Evolutionary conservation across 2,329 filamentous ascomycete genomes (phyloP).

Genomic region (Penicillium sp.): DNA sequence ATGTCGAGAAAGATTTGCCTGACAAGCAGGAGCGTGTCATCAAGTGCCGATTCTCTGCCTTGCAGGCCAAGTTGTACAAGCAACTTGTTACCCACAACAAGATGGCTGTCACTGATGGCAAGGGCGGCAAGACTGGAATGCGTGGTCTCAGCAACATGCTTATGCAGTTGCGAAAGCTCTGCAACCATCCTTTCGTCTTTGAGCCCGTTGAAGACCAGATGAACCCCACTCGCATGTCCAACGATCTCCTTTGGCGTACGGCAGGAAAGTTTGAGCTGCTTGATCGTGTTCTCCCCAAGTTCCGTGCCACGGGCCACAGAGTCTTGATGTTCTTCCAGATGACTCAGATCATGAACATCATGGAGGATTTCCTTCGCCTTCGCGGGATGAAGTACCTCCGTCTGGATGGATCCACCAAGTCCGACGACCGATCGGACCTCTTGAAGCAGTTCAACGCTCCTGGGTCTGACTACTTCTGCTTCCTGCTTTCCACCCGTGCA

Average conservation of each 20-base stretch:
- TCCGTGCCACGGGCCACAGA: conserved; percentile 84
- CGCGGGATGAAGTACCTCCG: conserved; percentile 83
- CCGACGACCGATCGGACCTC: conserved; percentile 91
- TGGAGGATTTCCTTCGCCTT: conserved; percentile 94
- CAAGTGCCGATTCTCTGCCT: conserved; percentile 96
- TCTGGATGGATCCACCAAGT: conserved; percentile 94
- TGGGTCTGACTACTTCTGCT: conserved; percentile 91
- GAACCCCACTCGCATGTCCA: conserved; percentile 84
- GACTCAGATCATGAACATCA: conserved; percentile 99
- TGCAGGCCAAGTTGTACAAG: conserved; percentile 93
- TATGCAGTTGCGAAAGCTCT: conserved; percentile 98
- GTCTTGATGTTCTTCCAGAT: conserved; percentile 99
- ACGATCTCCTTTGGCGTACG: conserved; percentile 92
- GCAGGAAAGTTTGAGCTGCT: conserved; percentile 96
- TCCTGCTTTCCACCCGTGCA: conserved; percentile 95
- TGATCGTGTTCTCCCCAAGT: conserved; percentile 90
- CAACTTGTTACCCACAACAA: conserved; percentile 96
- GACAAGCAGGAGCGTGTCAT: conserved; percentile 99
- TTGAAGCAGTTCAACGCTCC: conserved; percentile 87
- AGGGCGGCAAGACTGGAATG: conserved; percentile 90
- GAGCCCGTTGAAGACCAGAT: conserved; percentile 97
- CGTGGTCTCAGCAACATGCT: conserved; percentile 99
- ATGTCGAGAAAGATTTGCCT: conserved; percentile 97
- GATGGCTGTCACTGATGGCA: conserved; percentile 89
- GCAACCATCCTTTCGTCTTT: conserved; percentile 98